Evolutionary conservation across 225 moss, liverwort and hornwort species (phyloP).

Genomic region (Takakia lepidozioides): DNA sequence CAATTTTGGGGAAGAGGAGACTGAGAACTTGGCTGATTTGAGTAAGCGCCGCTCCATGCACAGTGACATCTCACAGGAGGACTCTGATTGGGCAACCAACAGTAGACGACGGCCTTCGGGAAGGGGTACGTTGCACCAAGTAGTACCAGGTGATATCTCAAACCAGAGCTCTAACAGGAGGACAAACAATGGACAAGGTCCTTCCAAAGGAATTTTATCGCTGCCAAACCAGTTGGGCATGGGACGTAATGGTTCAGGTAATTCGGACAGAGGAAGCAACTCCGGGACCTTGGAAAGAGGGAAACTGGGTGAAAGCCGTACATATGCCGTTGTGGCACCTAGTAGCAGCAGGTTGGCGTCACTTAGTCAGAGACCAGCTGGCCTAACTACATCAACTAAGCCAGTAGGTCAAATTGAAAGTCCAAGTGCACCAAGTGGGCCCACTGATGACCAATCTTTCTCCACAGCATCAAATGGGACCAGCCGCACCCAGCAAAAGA

Average conservation of each 20-base stretch:
- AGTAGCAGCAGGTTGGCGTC: constrained; percentile 20
- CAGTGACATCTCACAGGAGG: constrained; percentile 15
- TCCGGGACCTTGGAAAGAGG: constrained; percentile 21
- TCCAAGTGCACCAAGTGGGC: constrained; percentile 9
- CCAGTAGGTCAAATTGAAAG: constrained; percentile 2
- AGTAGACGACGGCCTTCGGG: constrained; percentile 21
- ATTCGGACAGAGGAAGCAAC: constrained; percentile 13
- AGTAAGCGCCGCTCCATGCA: constrained; percentile 20
- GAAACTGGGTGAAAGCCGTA: constrained; percentile 11
- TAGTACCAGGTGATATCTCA: constrained; percentile 3
- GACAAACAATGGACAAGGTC: constrained; percentile 11
- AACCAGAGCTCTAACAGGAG: constrained; percentile 17
- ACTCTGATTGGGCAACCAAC: constrained; percentile 11
- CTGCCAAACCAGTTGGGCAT: constrained; percentile 10
- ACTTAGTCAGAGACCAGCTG: no score
- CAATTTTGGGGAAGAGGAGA: constrained; percentile 74
- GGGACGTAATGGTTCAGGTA: not conserved
- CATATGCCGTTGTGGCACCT: constrained; percentile 14
- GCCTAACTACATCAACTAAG: constrained; percentile 14
- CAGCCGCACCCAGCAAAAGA: constrained; percentile 29
- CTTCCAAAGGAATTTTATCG: constrained; percentile 9
- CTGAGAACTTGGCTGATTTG: constrained; percentile 65
- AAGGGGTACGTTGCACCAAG: constrained; percentile 17
- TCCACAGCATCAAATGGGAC: constrained; percentile 11
- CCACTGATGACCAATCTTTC: no score